Conservation (phyloP, 345 rosid genomes). For the Gossypium longicalyx region DNA sequence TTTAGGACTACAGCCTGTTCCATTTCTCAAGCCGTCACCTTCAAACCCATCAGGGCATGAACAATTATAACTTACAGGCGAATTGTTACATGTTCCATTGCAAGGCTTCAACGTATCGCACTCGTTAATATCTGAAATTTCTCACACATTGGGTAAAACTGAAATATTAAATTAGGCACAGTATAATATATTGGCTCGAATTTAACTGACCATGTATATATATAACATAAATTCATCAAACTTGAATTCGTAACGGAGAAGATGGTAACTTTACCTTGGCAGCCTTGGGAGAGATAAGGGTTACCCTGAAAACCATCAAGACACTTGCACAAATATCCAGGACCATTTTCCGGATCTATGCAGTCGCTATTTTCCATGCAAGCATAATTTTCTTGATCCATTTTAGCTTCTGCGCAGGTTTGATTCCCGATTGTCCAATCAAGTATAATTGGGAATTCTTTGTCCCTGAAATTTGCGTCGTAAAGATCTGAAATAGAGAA, state of each 20-base stretch:
- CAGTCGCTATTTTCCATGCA: slow-evolving; percentile 19
- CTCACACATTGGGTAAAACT: too few species aligned
- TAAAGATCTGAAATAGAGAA: slow-evolving; percentile 5
- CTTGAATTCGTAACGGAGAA: background rate
- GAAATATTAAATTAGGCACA: background rate
- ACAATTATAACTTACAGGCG: background rate
- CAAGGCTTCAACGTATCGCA: background rate
- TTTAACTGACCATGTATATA: too few species aligned
- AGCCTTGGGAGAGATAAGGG: slow-evolving; percentile 16
- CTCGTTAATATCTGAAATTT: slow-evolving; percentile 12
- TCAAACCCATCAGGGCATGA: background rate
- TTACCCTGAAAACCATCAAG: slow-evolving; percentile 17
- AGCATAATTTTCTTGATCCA: slow-evolving; percentile 1
- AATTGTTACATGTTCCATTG: background rate
- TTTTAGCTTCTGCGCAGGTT: background rate
- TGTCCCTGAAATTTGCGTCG: background rate
- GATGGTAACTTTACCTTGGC: background rate
- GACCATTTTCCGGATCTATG: background rate
- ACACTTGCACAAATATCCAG: slow-evolving; percentile 9
- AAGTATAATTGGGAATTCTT: background rate
- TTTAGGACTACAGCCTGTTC: slow-evolving; percentile 1
- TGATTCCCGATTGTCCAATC: slow-evolving; percentile 1
- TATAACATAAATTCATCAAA: too few species aligned
- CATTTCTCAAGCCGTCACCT: background rate
- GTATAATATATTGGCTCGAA: background rate